phyloP scores from a whole-genome alignment of 2,329 filamentous ascomycete species.

The Dichotomopilus funicola region DNA sequence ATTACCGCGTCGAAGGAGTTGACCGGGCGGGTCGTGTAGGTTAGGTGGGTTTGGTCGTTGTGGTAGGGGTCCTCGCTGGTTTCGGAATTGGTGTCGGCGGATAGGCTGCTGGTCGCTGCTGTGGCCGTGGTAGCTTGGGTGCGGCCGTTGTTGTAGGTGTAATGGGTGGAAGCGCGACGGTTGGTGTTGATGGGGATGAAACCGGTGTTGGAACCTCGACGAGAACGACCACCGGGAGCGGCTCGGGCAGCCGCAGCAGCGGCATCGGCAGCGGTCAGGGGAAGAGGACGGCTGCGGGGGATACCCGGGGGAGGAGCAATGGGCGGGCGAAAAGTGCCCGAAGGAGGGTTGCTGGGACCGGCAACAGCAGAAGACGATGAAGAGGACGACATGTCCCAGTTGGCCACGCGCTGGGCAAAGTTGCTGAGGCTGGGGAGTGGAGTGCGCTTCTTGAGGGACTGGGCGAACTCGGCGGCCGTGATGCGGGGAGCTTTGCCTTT shows the following conservation, averaged over 20 bases:
- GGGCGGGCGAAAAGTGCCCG: too few relatives aligned
- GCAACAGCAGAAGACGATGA: neutral
- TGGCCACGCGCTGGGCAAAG: neutral
- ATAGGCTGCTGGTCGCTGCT: too few relatives aligned
- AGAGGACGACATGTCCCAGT: neutral
- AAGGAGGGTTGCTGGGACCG: constrained; percentile 1
- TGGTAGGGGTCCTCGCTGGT: too few relatives aligned
- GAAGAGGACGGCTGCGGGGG: constrained; percentile 11
- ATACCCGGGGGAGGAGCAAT: neutral
- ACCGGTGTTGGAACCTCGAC: too few relatives aligned
- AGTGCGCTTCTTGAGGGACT: neutral
- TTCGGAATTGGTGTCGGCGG: too few relatives aligned
- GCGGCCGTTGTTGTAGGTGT: too few relatives aligned
- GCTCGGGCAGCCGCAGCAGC: neutral
- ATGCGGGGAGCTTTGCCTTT: too few relatives aligned
- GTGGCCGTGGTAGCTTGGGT: too few relatives aligned
- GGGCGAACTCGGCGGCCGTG: neutral
- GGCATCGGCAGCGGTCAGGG: constrained; percentile 4
- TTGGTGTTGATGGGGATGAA: too few relatives aligned
- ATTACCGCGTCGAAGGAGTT: constrained; percentile 2
- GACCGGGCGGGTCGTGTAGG: neutral
- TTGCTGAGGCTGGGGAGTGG: constrained; percentile 1
- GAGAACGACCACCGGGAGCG: neutral
- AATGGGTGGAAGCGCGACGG: too few relatives aligned
- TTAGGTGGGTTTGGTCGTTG: neutral